A percentile compares a stretch with the other conserved stretches of the same genome.
These are phyloP conservation scores for Saururus chinensis DNA, from an alignment of 164 flowering plant species.

Conservation along the genomic window DNA sequence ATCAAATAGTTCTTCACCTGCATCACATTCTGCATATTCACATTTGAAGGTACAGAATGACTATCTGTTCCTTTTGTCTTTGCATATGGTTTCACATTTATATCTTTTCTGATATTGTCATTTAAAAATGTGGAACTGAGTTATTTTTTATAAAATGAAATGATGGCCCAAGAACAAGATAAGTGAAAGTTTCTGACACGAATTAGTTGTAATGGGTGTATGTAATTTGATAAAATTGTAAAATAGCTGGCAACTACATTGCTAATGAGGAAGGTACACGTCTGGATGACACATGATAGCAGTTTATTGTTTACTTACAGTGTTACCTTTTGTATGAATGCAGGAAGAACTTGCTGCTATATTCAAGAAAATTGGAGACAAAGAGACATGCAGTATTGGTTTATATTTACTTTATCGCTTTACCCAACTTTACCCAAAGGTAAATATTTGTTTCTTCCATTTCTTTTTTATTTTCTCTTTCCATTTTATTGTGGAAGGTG, in stretches of 20 bases:
- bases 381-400: conserved; percentile 94
- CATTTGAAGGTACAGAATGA: conserved; percentile 66
- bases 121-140: not conserved
- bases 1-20: conserved; percentile 60
- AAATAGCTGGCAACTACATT: too few species aligned
- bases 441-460: conserved; percentile 8
- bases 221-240: too few species aligned
- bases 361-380: conserved; percentile 98
- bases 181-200: too few species aligned
- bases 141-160: too few species aligned
- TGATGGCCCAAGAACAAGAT: too few species aligned
- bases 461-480: too few species aligned
- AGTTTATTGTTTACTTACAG: too few species aligned
- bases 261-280: too few species aligned
- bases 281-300: too few species aligned
- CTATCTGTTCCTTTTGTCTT: not conserved
- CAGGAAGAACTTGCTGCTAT: conserved; percentile 99
- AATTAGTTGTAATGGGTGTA: too few species aligned
- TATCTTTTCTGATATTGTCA: not conserved
- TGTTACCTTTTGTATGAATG: not conserved
- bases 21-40: conserved; percentile 91
- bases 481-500: not conserved
- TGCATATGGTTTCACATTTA: not conserved
- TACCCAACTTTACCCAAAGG: conserved; percentile 93
- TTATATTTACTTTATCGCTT: conserved; percentile 85